Conservation (phyloP, 495 filamentous ascomycete species). For the Neurospora africana region DNA sequence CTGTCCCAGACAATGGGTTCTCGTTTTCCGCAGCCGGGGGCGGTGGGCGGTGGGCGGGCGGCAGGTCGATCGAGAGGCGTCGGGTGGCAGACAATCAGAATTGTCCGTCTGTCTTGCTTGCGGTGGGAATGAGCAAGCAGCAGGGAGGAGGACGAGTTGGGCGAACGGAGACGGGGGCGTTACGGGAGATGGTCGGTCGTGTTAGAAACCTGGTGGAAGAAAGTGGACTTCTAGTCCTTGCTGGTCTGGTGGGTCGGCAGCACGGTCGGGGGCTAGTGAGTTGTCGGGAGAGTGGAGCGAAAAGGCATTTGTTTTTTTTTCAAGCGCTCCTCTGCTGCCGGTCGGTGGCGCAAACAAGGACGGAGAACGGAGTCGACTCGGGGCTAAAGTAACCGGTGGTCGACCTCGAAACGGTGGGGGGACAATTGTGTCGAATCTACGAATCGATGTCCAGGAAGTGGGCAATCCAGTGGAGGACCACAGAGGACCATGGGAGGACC, state of each 20-base stretch:
- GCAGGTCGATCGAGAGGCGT: neutral
- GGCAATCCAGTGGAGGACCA: neutral
- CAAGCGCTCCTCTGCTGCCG: neutral
- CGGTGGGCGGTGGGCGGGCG: neutral
- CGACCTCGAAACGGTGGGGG: neutral
- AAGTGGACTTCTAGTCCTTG: neutral
- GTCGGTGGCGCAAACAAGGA: slow-evolving; percentile 21
- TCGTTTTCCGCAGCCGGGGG: neutral
- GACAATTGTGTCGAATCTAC: neutral
- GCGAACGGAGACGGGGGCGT: neutral
- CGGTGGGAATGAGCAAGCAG: neutral
- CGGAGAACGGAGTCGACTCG: slow-evolving; percentile 7
- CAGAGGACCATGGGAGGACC: neutral
- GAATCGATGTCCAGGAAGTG: neutral
- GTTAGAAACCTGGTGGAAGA: neutral
- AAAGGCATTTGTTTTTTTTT: slow-evolving; percentile 15
- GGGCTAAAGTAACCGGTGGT: slow-evolving; percentile 6
- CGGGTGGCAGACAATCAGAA: neutral
- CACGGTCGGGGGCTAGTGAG: neutral
- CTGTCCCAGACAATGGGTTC: neutral
- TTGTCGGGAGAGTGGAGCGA: neutral
- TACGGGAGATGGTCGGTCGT: neutral
- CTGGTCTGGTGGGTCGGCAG: neutral
- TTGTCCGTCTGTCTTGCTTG: neutral
- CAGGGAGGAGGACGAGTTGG: neutral